Conservation (phyloP, 768 basidiomycete species). For the Butyriboletus loyo region DNA sequence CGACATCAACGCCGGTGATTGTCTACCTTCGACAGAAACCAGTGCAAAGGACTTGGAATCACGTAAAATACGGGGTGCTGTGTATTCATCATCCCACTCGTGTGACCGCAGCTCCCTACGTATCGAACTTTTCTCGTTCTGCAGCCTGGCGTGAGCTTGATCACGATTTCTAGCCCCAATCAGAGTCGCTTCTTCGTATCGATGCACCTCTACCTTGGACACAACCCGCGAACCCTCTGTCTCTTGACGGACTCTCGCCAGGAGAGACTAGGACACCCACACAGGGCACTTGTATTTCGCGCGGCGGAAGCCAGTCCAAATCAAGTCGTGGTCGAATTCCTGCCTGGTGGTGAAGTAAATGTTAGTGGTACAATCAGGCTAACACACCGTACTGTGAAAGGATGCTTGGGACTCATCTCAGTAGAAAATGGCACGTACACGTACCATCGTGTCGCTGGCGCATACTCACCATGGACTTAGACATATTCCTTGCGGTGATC, state of each 20-base stretch:
- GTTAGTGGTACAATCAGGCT: constrained; percentile 59
- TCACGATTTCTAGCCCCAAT: background rate
- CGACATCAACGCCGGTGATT: background rate
- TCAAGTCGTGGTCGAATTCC: constrained; percentile 85
- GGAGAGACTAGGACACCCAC: constrained; percentile 57
- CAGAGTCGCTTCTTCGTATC: background rate
- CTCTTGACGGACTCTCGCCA: constrained; percentile 70
- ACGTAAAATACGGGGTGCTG: background rate
- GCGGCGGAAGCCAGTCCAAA: constrained; percentile 46
- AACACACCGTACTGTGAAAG: constrained; percentile 71
- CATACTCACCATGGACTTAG: constrained; percentile 36
- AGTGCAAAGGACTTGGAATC: background rate
- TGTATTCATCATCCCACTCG: background rate
- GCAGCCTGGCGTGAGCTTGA: background rate
- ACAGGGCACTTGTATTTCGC: constrained; percentile 69
- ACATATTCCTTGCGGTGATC: constrained; percentile 83
- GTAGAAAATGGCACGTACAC: constrained; percentile 58
- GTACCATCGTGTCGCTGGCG: background rate
- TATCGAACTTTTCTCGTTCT: background rate
- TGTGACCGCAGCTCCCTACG: background rate
- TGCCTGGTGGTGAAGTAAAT: constrained; percentile 71
- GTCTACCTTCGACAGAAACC: background rate
- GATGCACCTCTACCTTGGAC: constrained; percentile 77
- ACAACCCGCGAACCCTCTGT: constrained; percentile 66
- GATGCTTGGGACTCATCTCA: constrained; percentile 80